Base-by-base conservation (phyloP, 2,329 filamentous ascomycete species). In the Westerdykella ornata region DNA sequence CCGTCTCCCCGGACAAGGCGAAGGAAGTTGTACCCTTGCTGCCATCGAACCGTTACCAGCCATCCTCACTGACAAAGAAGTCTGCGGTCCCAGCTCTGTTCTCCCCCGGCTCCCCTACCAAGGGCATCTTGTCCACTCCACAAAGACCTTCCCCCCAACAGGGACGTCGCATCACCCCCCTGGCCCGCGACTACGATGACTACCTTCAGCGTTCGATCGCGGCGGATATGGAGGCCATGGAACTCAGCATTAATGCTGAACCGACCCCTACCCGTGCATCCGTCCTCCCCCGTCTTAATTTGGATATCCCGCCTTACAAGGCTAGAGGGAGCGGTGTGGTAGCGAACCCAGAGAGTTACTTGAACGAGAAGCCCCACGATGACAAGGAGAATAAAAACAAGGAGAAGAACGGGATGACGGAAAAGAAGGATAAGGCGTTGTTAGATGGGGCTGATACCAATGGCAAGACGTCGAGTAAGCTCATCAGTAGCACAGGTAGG, bases 201-300 rank as follows among this genome's bases (percentile, higher is more conserved):
- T 72, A 69, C 41, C 52, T 73, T n/a, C 71, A 74, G 49, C 68
- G 70, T 35, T 67, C 65, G 6, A 72, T 73, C 35, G 68, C 68
- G 9, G 51, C 51, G 7, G 60, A 65, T 39, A 56, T 63, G 40
- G 66, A 62, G 17, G 66, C 67, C 38, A 62, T 72, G 58, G 68
- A 68, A 5, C 36, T 22, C 12, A 38, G 30, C n/a, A 56, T 53
- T 14, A 56, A 59, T 35, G 58, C 53, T 19, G 52, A 56, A 30
- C 47, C 47, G 13, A 65, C 56, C 13, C 62, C 59, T 20, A 65
- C 65, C 19, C 53, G 61, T 34, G 57, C 54, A 28, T 53, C 60
- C 2, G 51, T 59, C n/a, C 50, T 62, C 18, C 59, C 60, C 5
- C 48, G 51, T 18, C 60, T 64, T 51, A 48, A 48, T 5, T 57